A percentile compares a stretch with the other conserved stretches of the same genome.
Conservation (phyloP, 192 early-diverging fungal genomes). For the Powellomyces hirtus region DNA sequence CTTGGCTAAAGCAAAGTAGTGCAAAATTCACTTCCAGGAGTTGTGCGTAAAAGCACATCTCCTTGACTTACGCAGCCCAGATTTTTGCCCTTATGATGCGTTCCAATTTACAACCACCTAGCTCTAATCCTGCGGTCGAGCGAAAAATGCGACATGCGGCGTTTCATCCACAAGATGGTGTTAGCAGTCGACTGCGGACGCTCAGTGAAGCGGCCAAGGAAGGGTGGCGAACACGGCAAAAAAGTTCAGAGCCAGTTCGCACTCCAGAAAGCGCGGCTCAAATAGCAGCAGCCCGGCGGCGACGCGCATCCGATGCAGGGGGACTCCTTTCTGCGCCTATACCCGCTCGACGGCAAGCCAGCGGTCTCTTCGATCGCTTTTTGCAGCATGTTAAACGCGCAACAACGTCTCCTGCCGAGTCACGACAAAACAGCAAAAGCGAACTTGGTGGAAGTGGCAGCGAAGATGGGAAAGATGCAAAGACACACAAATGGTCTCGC, state of each 20-base stretch:
- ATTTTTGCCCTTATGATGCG: no score
- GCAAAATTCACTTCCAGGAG: no score
- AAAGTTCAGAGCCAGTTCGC: constrained; percentile 8
- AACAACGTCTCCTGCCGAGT: neutral
- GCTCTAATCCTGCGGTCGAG: no score
- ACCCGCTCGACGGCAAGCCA: neutral
- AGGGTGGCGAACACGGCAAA: constrained; percentile 17
- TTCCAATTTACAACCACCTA: no score
- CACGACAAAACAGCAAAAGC: neutral
- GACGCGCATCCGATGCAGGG: constrained; percentile 11
- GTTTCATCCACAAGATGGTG: no score
- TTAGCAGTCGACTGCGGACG: neutral
- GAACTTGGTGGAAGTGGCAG: neutral
- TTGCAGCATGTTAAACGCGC: constrained; percentile 22
- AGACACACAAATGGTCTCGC: constrained; percentile 1
- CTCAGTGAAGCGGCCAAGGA: neutral
- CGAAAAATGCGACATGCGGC: no score
- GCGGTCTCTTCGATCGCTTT: constrained; percentile 20
- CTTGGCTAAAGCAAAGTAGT: no score
- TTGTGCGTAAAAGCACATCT: no score
- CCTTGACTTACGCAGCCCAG: no score
- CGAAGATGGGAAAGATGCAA: neutral
- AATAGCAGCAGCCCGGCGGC: neutral
- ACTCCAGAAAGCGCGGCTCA: neutral
- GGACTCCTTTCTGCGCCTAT: neutral